These are phyloP conservation scores for Calendula officinalis DNA, from an alignment of 129 eudicot species.

Conservation along the genomic window DNA sequence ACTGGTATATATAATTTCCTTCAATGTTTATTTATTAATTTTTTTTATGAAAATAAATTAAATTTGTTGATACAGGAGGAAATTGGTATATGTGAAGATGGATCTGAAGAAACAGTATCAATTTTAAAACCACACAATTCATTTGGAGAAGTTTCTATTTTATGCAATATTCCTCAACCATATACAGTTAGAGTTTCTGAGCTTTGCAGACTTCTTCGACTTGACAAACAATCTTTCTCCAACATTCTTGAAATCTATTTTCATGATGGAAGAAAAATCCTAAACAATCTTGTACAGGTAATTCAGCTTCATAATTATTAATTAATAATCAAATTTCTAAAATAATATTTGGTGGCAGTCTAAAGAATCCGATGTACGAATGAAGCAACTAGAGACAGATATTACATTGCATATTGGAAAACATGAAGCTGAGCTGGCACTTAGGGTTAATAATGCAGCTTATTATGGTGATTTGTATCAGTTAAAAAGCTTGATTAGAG, in stretches of 20 bases:
- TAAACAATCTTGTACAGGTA: slow-evolving; percentile 88
- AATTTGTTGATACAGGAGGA: slow-evolving; percentile 56
- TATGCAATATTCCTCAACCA: slow-evolving; percentile 92
- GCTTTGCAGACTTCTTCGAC: slow-evolving; percentile 85
- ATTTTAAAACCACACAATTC: slow-evolving; percentile 54
- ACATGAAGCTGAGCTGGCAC: slow-evolving; percentile 93
- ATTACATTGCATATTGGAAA: slow-evolving; percentile 73
- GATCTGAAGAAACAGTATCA: slow-evolving; percentile 65
- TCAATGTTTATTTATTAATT: not conserved
- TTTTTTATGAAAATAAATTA: slow-evolving; percentile 1
- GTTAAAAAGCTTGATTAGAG: slow-evolving; percentile 71
- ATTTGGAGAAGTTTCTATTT: slow-evolving; percentile 86
- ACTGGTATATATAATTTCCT: slow-evolving; percentile 64
- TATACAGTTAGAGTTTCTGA: slow-evolving; percentile 82
- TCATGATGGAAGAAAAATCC: slow-evolving; percentile 76
- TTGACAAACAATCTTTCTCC: slow-evolving; percentile 86
- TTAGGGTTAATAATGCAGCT: slow-evolving; percentile 85
- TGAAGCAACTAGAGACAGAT: slow-evolving; percentile 85
- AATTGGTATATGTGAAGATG: slow-evolving; percentile 67
- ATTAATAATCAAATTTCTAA: slow-evolving; percentile 9
- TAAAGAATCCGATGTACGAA: slow-evolving; percentile 55
- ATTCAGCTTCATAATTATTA: not conserved
- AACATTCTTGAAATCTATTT: slow-evolving; percentile 87
- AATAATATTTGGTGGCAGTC: slow-evolving; percentile 46
- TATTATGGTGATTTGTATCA: slow-evolving; percentile 80